Evolutionary conservation across 2,329 filamentous ascomycete genomes (phyloP).

Genomic region (Ophiostoma ulmi): DNA sequence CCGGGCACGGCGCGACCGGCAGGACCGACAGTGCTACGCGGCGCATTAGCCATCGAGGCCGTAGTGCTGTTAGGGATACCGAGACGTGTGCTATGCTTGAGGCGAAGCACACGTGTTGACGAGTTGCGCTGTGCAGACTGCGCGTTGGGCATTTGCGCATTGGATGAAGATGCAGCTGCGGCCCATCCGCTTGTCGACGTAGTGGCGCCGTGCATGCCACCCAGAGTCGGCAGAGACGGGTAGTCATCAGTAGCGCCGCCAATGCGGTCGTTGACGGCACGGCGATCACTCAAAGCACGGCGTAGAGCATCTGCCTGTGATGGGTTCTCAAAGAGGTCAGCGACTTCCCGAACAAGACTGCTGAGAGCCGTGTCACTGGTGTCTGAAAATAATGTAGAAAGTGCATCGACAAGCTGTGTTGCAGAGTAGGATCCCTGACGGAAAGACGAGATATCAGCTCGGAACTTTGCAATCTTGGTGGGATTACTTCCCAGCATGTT

Average conservation of each 20-base stretch:
- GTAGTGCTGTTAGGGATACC: slow-evolving; percentile 35
- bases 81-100: slow-evolving; percentile 53
- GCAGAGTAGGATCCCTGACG: slow-evolving; percentile 65
- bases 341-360: slow-evolving; percentile 83
- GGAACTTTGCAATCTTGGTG: slow-evolving; percentile 71
- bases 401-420: slow-evolving; percentile 73
- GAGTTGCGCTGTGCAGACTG: slow-evolving; percentile 44
- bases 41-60: slow-evolving; percentile 19
- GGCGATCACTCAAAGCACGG: slow-evolving; percentile 91
- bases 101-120: slow-evolving; percentile 48
- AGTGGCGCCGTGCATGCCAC: slow-evolving; percentile 59
- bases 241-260: slow-evolving; percentile 76
- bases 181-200: slow-evolving; percentile 56
- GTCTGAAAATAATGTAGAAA: slow-evolving; percentile 78
- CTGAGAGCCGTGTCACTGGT: slow-evolving; percentile 74
- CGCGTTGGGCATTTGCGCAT: slow-evolving; percentile 29
- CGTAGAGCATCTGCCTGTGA: slow-evolving; percentile 67
- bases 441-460: slow-evolving; percentile 72
- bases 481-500: slow-evolving; percentile 74
- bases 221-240: slow-evolving; percentile 73
- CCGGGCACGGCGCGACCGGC: slow-evolving; percentile 25
- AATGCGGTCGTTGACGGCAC: slow-evolving; percentile 49
- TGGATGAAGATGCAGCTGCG: slow-evolving; percentile 52
- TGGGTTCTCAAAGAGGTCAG: slow-evolving; percentile 85
- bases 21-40: slow-evolving; percentile 17